phyloP scores from a whole-genome alignment of 192 early-diverging fungal species.

The Coemansia aciculifera region DNA sequence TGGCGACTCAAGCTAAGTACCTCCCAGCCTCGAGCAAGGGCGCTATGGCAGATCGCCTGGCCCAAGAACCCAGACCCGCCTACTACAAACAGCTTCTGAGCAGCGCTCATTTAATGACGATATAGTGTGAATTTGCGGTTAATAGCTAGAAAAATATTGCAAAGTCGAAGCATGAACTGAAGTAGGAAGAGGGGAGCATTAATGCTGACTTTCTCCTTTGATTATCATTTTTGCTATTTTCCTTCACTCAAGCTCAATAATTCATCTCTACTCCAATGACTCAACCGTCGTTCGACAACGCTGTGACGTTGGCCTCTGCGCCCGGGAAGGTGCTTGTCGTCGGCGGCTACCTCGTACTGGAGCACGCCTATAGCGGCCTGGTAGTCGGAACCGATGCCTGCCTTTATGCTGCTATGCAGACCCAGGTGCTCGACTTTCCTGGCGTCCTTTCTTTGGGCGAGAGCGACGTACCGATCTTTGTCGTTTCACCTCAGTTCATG shows the following conservation, averaged over 20 bases:
- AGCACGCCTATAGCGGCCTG: conserved; percentile 73
- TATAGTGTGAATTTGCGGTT: neutral
- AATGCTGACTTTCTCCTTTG: no score
- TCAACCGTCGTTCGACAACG: neutral
- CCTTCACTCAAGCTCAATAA: neutral
- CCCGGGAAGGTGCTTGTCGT: conserved; percentile 93
- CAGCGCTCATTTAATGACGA: conserved; percentile 13
- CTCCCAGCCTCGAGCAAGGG: conserved; percentile 50
- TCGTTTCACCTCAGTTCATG: conserved; percentile 84
- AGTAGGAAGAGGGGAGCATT: neutral
- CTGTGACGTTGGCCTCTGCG: conserved; percentile 71
- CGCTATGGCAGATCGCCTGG: conserved; percentile 52
- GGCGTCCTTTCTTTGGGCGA: neutral
- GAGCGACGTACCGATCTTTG: conserved; percentile 47
- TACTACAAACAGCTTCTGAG: conserved; percentile 59
- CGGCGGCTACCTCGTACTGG: conserved; percentile 95
- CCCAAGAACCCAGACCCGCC: conserved; percentile 66
- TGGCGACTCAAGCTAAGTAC: conserved; percentile 58
- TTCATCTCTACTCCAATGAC: conserved; percentile 19
- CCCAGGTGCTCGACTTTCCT: conserved; percentile 12
- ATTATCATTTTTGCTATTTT: neutral
- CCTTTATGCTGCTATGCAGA: conserved; percentile 73
- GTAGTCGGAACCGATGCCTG: conserved; percentile 83
- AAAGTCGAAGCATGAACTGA: neutral
- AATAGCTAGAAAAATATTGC: neutral